A percentile compares a stretch with the other conserved stretches of the same genome.
phyloP scores from a whole-genome alignment of 176 grass and related monocot genomes.

The Triticum timopheevii region DNA sequence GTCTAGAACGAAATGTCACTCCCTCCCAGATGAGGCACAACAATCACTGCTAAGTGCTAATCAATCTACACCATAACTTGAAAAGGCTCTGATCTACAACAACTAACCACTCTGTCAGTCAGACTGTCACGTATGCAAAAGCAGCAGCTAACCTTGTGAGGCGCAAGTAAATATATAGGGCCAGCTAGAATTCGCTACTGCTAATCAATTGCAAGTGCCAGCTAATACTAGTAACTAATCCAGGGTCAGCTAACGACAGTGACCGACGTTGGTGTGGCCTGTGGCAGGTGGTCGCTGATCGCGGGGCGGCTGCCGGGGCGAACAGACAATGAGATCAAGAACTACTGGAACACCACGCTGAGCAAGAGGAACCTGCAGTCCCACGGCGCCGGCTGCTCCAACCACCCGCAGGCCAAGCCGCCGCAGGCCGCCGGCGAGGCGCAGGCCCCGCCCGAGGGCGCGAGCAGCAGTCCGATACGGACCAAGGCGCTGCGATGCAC shows the following conservation, averaged over 20 bases:
- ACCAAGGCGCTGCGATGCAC: conserved; percentile 36
- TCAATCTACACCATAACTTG: no score
- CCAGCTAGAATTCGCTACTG: neutral
- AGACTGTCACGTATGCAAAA: neutral
- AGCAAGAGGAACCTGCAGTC: conserved; percentile 11
- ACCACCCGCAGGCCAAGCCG: neutral
- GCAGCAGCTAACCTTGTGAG: neutral
- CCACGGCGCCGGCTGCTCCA: neutral
- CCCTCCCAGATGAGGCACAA: neutral
- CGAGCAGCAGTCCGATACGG: conserved; percentile 29
- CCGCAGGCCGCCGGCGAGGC: no score
- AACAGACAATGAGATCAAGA: conserved; percentile 62
- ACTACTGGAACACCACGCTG: conserved; percentile 54
- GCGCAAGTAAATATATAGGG: neutral
- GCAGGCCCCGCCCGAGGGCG: neutral
- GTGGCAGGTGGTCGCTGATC: conserved; percentile 46
- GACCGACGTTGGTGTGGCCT: no score
- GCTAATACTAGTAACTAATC: no score
- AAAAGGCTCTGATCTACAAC: no score
- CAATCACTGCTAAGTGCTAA: no score
- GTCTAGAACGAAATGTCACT: neutral
- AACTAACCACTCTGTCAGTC: no score
- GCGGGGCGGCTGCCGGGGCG: conserved; percentile 44
- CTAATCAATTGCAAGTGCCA: neutral
- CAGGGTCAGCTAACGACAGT: no score